These are phyloP conservation scores for Cryptococcus sp. DNA, from an alignment of 1,284 basidiomycete species.

Conservation along the genomic window DNA sequence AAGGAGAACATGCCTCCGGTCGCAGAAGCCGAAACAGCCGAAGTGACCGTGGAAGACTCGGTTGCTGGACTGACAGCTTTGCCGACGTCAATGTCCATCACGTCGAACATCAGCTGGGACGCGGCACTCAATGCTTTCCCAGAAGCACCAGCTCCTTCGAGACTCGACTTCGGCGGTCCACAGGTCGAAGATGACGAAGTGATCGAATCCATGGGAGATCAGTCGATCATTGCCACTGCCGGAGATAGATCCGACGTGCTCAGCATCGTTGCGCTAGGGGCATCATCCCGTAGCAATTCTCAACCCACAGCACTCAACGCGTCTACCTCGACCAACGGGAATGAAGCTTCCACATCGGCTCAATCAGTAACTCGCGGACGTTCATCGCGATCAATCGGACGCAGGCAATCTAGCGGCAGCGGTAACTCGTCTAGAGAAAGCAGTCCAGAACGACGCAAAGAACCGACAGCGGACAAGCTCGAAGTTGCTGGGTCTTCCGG, in stretches of 20 bases:
- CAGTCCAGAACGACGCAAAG: conserved; percentile 10
- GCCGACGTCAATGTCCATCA: conserved; percentile 4
- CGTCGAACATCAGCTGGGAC: conserved; percentile 39
- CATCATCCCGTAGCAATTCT: conserved; percentile 14
- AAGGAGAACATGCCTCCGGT: conserved; percentile 10
- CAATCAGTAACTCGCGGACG: neutral
- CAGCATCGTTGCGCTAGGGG: conserved; percentile 16
- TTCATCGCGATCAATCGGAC: neutral
- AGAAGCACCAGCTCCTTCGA: conserved; percentile 3
- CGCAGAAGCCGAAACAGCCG: neutral
- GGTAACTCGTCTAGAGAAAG: conserved; percentile 13
- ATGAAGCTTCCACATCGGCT: conserved; percentile 8
- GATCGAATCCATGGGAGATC: neutral
- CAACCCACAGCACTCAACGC: conserved; percentile 11
- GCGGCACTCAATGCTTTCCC: conserved; percentile 38
- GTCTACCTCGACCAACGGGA: conserved; percentile 13
- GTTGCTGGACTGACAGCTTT: conserved; percentile 1
- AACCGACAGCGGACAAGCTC: neutral
- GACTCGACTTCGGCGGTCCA: conserved; percentile 19
- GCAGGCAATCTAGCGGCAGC: conserved; percentile 7
- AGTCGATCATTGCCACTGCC: neutral
- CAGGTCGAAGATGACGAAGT: conserved; percentile 17
- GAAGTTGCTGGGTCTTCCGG: conserved; percentile 10
- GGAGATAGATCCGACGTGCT: conserved; percentile 4
- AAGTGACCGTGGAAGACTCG: neutral